Percentiles rank a stretch among this genome's conserved stretches.
These are phyloP conservation scores for Leccinellum rugosiceps DNA, from an alignment of 768 basidiomycete genomes.

Conservation along the genomic window DNA sequence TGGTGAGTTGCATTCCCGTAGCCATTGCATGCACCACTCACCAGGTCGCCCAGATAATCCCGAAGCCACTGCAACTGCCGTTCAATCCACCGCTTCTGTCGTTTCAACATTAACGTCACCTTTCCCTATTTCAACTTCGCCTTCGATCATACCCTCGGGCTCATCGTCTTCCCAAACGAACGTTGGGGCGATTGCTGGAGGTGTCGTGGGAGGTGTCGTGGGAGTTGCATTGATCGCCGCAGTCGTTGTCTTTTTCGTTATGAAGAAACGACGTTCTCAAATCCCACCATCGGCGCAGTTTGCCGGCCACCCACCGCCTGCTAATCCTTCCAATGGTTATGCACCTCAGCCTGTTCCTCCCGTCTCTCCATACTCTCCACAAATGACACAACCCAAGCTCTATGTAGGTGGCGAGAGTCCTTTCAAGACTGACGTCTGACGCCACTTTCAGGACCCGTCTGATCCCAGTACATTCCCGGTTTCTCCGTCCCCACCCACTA, in stretches of 20 bases:
- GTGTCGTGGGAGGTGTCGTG: conserved; percentile 64
- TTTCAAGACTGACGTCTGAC: not conserved
- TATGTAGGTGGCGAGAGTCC: conserved; percentile 24
- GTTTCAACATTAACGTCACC: conserved; percentile 11
- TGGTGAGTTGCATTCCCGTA: conserved; percentile 13
- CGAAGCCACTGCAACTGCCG: conserved; percentile 41
- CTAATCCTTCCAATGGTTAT: conserved; percentile 3
- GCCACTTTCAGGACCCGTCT: conserved; percentile 29
- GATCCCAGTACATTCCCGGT: conserved; percentile 38
- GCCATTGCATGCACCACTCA: not conserved
- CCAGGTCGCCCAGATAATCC: conserved; percentile 32
- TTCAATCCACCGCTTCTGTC: conserved; percentile 25
- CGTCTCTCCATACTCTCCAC: not conserved
- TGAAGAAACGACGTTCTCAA: conserved; percentile 27
- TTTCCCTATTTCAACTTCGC: conserved; percentile 15
- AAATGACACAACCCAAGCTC: conserved; percentile 24
- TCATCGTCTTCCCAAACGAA: conserved; percentile 21
- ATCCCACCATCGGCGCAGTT: conserved; percentile 17
- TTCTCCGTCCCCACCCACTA: conserved; percentile 19
- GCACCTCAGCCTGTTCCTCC: conserved; percentile 11
- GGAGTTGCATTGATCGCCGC: conserved; percentile 43
- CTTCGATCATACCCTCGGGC: not conserved
- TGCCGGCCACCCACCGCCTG: not conserved
- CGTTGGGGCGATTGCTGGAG: conserved; percentile 57
- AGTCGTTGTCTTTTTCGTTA: conserved; percentile 38